phyloP scores from a whole-genome alignment of 1,139 yeast genomes.

The Saccharomyces hybrid region DNA sequence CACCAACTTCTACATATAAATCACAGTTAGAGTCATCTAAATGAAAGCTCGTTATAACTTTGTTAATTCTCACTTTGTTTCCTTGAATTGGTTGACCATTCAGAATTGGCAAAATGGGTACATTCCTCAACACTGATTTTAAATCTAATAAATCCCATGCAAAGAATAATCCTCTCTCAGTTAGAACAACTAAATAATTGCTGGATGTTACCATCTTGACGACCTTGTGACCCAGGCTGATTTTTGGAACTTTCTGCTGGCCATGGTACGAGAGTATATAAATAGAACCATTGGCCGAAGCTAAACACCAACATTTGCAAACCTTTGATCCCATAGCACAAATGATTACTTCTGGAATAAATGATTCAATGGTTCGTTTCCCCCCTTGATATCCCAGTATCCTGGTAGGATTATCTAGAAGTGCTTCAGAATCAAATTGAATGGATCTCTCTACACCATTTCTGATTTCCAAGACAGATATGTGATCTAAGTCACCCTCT shows the following conservation, averaged over 20 bases:
- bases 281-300: constrained; percentile 29
- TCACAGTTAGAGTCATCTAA: constrained; percentile 10
- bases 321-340: constrained; percentile 29
- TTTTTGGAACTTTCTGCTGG: constrained; percentile 21
- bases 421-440: constrained; percentile 28
- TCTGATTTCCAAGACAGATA: constrained; percentile 38
- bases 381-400: constrained; percentile 39
- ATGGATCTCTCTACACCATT: constrained; percentile 36
- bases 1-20: constrained; percentile 12
- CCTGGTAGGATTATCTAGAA: constrained; percentile 43
- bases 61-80: constrained; percentile 23
- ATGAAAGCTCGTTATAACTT: constrained; percentile 15
- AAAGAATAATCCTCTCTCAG: constrained; percentile 29
- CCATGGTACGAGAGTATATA: constrained; percentile 23
- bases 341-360: constrained; percentile 43
- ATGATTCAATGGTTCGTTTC: constrained; percentile 40
- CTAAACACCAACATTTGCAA: constrained; percentile 28
- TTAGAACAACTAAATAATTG: constrained; percentile 19
- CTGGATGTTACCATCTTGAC: constrained; percentile 21
- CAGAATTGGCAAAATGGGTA: constrained; percentile 27
- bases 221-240: constrained; percentile 29
- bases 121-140: constrained; percentile 18
- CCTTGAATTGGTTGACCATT: constrained; percentile 23
- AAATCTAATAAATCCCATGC: constrained; percentile 24
- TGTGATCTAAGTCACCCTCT: constrained; percentile 21